phyloP scores from a whole-genome alignment of 306 rosid genomes.

The Morella rubra region DNA sequence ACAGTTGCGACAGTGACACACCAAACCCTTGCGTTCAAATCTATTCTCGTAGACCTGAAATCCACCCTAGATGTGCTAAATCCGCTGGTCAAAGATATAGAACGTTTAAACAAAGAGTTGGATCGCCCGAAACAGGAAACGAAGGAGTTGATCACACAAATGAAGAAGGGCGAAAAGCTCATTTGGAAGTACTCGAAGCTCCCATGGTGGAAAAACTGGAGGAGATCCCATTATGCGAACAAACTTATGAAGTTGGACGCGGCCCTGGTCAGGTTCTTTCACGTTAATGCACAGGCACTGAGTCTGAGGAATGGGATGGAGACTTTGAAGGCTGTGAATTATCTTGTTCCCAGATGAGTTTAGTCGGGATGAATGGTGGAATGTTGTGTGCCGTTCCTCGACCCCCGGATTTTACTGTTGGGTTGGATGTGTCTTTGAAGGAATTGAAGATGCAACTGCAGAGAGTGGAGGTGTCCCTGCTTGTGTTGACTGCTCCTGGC shows the following conservation, averaged over 20 bases:
- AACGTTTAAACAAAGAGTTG: neutral
- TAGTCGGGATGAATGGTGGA: neutral
- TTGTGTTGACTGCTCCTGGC: conserved; percentile 31
- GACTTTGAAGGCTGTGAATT: neutral
- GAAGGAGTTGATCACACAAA: neutral
- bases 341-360: conserved; percentile 8
- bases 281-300: neutral
- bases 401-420: conserved; percentile 2
- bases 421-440: conserved; percentile 21
- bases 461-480: neutral
- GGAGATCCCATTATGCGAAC: neutral
- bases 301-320: conserved; percentile 7
- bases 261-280: neutral
- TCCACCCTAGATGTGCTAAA: neutral
- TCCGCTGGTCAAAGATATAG: conserved; percentile 11
- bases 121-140: conserved; percentile 4
- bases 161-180: conserved; percentile 11
- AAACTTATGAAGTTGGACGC: conserved; percentile 17
- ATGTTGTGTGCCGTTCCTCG: conserved; percentile 13
- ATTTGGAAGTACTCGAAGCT: conserved; percentile 9
- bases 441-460: conserved; percentile 28
- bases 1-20: neutral
- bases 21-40: conserved; percentile 5
- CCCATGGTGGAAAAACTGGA: neutral
- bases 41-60: conserved; percentile 3